phyloP scores from a whole-genome alignment of 192 early-diverging fungal species.

The Mortierella hygrophila region DNA sequence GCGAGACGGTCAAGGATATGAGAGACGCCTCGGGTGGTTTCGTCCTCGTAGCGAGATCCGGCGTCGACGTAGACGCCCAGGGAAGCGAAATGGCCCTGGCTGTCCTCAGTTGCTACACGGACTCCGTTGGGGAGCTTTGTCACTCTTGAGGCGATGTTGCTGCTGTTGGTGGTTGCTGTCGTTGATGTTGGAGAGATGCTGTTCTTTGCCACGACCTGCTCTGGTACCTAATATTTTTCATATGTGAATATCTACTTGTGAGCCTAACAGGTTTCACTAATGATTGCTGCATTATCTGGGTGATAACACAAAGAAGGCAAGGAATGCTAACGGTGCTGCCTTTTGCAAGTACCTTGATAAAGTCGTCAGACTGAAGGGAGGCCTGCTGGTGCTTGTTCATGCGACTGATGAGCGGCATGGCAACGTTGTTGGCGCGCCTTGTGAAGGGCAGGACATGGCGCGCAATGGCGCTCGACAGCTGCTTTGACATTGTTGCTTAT shows the following conservation, averaged over 20 bases:
- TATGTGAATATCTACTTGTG: too few species aligned
- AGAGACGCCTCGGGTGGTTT: slow-evolving; percentile 73
- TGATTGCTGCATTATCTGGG: too few species aligned
- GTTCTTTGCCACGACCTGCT: slow-evolving; percentile 12
- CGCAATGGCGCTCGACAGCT: slow-evolving; percentile 36
- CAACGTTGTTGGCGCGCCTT: slow-evolving; percentile 40
- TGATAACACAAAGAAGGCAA: background rate
- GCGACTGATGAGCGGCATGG: slow-evolving; percentile 34
- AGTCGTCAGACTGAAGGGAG: slow-evolving; percentile 37
- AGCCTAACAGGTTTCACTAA: too few species aligned
- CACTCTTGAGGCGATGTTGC: slow-evolving; percentile 55
- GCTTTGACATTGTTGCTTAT: slow-evolving; percentile 37
- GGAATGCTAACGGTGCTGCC: background rate
- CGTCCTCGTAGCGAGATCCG: slow-evolving; percentile 89
- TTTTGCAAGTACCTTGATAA: slow-evolving; percentile 33
- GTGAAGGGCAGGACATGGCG: slow-evolving; percentile 56
- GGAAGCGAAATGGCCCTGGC: slow-evolving; percentile 91
- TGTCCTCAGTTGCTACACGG: slow-evolving; percentile 84
- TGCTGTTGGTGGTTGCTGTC: background rate
- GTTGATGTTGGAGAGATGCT: background rate
- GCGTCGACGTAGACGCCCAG: slow-evolving; percentile 93
- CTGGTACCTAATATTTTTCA: background rate
- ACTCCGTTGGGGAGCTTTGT: slow-evolving; percentile 93
- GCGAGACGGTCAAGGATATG: slow-evolving; percentile 94
- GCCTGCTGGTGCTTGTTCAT: slow-evolving; percentile 57